Conservation (phyloP, 495 filamentous ascomycete species). For the Pseudoneurospora amorphoporcata region DNA sequence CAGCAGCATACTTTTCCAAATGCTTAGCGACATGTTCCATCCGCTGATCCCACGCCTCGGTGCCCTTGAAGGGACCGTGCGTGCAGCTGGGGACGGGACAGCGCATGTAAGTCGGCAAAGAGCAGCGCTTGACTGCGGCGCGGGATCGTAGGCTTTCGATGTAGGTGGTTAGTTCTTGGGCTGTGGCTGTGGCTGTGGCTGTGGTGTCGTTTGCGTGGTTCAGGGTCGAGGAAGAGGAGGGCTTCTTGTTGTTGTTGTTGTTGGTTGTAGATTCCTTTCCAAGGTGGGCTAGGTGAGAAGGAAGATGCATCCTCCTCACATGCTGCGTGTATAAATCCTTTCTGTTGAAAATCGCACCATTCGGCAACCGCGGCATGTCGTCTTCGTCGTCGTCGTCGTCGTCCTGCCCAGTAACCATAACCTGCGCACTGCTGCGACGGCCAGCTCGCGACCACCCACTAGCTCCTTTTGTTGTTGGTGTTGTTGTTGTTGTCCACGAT, state of each 20-base stretch:
- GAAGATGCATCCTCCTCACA: constrained; percentile 72
- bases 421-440: constrained; percentile 19
- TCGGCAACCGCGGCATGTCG: constrained; percentile 9
- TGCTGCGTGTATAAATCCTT: constrained; percentile 92
- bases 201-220: too few relatives aligned
- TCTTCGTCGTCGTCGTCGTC: constrained; percentile 12
- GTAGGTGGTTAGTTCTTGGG: neutral
- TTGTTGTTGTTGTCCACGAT: too few relatives aligned
- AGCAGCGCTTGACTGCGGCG: constrained; percentile 51
- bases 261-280: constrained; percentile 10
- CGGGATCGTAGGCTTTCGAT: constrained; percentile 36
- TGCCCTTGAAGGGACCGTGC: constrained; percentile 44
- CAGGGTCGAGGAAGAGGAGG: neutral
- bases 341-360: constrained; percentile 70
- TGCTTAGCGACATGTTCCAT: constrained; percentile 91
- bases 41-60: constrained; percentile 63
- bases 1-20: constrained; percentile 46
- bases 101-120: constrained; percentile 47
- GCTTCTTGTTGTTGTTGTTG: neutral
- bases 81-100: constrained; percentile 57
- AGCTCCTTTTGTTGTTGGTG: neutral
- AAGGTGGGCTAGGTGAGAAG: constrained; percentile 30
- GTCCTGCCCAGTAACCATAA: constrained; percentile 50
- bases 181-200: neutral
- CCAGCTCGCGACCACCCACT: constrained; percentile 1